phyloP scores from a whole-genome alignment of 176 grass and related monocot genomes.

The Lolium multiflorum region DNA sequence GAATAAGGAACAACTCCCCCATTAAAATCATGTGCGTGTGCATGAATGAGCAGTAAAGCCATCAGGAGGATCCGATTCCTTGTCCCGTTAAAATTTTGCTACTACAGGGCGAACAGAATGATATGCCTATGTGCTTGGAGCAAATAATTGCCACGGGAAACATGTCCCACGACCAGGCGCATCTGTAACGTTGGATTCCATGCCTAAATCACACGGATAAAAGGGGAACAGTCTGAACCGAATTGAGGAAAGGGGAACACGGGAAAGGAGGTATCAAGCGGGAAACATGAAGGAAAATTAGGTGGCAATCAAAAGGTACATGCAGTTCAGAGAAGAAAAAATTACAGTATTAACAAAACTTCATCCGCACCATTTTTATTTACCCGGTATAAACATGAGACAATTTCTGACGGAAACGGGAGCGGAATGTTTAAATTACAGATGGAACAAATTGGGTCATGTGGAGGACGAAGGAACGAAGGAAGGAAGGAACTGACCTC shows the following conservation, averaged over 20 bases:
- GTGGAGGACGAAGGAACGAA: neutral
- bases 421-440: neutral
- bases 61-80: neutral
- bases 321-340: conserved; percentile 34
- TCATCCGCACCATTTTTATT: neutral
- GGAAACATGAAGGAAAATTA: conserved; percentile 25
- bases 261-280: neutral
- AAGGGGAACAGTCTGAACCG: conserved; percentile 13
- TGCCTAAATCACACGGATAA: conserved; percentile 11
- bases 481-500: conserved; percentile 50
- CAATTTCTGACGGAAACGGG: neutral
- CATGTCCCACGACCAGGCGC: neutral
- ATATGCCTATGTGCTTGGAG: neutral
- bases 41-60: neutral
- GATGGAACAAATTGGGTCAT: neutral
- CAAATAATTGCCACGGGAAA: neutral
- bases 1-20: conserved; percentile 7
- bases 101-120: conserved; percentile 12
- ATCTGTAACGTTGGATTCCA: conserved; percentile 26
- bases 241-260: conserved; percentile 4
- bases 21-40: no score
- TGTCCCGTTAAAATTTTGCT: no score
- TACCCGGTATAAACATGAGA: neutral
- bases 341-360: no score
- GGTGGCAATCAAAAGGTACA: conserved; percentile 37